phyloP scores from a whole-genome alignment of 257 asterid genomes.

The Solanum ossicruentum region DNA sequence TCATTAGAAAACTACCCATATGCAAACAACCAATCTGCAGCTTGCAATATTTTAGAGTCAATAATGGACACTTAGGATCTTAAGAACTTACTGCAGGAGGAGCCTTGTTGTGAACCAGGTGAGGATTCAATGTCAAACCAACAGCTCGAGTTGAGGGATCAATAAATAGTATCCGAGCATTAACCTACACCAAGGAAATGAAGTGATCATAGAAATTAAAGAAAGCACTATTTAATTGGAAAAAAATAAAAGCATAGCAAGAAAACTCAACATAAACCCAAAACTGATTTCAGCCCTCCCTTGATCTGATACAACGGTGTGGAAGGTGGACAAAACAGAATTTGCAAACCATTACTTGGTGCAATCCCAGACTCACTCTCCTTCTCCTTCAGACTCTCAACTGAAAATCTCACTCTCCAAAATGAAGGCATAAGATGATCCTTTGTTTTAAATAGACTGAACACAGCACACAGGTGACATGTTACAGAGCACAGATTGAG shows the following conservation, averaged over 20 bases:
- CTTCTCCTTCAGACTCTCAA: neutral
- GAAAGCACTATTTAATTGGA: neutral
- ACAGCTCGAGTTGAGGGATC: too few relatives aligned
- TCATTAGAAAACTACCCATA: neutral
- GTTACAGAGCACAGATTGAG: neutral
- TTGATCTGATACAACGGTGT: neutral
- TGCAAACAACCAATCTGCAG: neutral
- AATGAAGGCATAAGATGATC: neutral
- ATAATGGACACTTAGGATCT: neutral
- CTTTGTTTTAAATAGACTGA: neutral
- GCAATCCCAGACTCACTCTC: neutral
- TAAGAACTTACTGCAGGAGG: conserved; percentile 67
- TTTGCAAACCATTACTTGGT: neutral
- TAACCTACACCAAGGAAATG: conserved; percentile 35
- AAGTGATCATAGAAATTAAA: neutral
- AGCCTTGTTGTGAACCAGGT: conserved; percentile 62
- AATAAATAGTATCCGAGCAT: conserved; percentile 49
- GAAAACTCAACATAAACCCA: neutral
- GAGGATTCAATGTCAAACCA: conserved; percentile 26
- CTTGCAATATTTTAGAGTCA: neutral
- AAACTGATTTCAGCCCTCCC: neutral
- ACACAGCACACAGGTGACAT: neutral
- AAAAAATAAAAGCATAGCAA: neutral
- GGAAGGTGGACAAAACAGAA: neutral
- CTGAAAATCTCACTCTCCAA: neutral